phyloP scores from a whole-genome alignment of 768 basidiomycete species.

The Calocybe cyanea region DNA sequence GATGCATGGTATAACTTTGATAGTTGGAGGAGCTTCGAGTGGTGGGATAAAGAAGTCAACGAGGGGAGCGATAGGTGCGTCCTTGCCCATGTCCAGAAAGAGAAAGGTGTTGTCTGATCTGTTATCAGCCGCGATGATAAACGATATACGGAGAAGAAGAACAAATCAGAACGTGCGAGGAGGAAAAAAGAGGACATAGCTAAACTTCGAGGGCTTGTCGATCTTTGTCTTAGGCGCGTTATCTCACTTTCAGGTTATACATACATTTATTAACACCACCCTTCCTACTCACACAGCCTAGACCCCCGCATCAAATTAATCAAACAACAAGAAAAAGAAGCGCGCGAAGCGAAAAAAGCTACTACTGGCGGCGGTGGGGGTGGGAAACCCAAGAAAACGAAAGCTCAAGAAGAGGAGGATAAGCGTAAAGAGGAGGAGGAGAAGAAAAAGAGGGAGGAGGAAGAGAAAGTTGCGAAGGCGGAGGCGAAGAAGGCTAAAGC shows the following conservation, averaged over 20 bases:
- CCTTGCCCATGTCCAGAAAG: background rate
- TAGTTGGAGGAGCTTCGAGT: conserved; percentile 97
- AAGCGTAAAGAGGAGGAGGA: conserved; percentile 69
- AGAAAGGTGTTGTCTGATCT: background rate
- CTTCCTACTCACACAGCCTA: conserved; percentile 33
- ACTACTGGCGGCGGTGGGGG: too few relatives aligned
- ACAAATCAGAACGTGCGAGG: conserved; percentile 93
- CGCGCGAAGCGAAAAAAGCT: conserved; percentile 85
- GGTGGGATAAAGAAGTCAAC: conserved; percentile 96
- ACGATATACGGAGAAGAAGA: conserved; percentile 99
- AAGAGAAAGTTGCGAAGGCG: conserved; percentile 73
- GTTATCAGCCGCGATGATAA: conserved; percentile 94
- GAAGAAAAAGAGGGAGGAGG: conserved; percentile 77
- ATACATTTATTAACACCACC: background rate
- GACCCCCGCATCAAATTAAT: conserved; percentile 98
- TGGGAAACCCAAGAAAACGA: conserved; percentile 60
- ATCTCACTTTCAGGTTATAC: background rate
- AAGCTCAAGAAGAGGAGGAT: conserved; percentile 72
- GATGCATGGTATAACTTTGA: conserved; percentile 99
- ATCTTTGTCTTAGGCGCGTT: conserved; percentile 62
- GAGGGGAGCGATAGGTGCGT: conserved; percentile 92
- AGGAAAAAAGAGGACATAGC: conserved; percentile 98
- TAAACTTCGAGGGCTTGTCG: conserved; percentile 82
- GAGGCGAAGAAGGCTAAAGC: conserved; percentile 84
- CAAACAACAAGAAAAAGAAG: conserved; percentile 94